A percentile compares a stretch with the other conserved stretches of the same genome.
Conservation (phyloP, 768 basidiomycete species). For the Tricholoma matsutake region DNA sequence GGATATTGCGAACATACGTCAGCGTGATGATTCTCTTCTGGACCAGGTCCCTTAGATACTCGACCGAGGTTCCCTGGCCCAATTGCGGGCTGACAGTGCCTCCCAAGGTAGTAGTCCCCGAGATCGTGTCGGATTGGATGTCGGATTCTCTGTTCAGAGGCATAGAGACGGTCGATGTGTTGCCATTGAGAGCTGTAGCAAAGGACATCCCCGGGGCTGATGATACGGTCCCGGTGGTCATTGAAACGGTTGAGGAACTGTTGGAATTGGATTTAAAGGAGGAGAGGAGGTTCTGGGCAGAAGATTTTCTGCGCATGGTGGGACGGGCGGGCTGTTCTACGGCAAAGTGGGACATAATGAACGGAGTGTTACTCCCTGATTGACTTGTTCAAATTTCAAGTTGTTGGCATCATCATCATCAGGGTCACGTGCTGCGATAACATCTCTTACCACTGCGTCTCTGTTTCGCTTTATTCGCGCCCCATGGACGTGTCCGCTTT, state of each 20-base stretch:
- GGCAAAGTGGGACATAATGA: slow-evolving; percentile 38
- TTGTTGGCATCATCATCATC: background rate
- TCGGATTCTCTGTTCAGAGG: slow-evolving; percentile 64
- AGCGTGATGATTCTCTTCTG: slow-evolving; percentile 84
- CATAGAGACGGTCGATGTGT: slow-evolving; percentile 42
- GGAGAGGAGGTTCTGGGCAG: slow-evolving; percentile 77
- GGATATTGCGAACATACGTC: slow-evolving; percentile 80
- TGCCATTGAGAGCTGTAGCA: slow-evolving; percentile 31
- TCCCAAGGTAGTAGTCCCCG: slow-evolving; percentile 27
- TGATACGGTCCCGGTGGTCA: slow-evolving; percentile 23
- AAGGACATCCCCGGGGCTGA: slow-evolving; percentile 37
- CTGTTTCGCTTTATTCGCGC: slow-evolving; percentile 13
- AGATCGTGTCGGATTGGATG: slow-evolving; percentile 48
- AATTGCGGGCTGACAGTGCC: slow-evolving; percentile 44
- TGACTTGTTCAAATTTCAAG: too few species aligned
- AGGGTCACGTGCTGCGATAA: slow-evolving; percentile 17
- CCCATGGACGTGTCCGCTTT: slow-evolving; percentile 70
- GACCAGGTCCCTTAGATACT: slow-evolving; percentile 75
- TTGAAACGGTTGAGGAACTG: slow-evolving; percentile 29
- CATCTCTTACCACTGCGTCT: slow-evolving; percentile 13
- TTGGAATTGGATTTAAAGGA: slow-evolving; percentile 46
- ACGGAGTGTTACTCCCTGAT: slow-evolving; percentile 1
- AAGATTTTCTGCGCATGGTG: slow-evolving; percentile 79
- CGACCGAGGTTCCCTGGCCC: slow-evolving; percentile 67
- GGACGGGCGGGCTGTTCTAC: slow-evolving; percentile 43